These are phyloP conservation scores for Candida hispaniensis DNA, from an alignment of 805 yeast species.

Conservation along the genomic window DNA sequence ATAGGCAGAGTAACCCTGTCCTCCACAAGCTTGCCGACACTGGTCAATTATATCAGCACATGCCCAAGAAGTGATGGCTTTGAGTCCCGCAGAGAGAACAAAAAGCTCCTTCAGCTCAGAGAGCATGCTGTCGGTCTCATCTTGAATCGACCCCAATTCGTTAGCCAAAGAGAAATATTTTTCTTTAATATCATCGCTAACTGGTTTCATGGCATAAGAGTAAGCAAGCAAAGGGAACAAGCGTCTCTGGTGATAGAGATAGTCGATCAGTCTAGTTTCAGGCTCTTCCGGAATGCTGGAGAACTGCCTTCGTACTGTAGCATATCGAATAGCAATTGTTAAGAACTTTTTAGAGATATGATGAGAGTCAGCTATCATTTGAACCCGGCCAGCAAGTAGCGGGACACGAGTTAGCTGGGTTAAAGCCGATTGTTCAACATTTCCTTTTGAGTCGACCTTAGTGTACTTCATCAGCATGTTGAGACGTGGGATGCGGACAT, in stretches of 20 bases:
- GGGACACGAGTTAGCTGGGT: conserved; percentile 88
- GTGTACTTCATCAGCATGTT: conserved; percentile 75
- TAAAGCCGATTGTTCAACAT: conserved; percentile 66
- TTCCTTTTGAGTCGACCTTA: conserved; percentile 56
- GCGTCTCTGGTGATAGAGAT: conserved; percentile 81
- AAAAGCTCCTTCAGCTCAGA: conserved; percentile 64
- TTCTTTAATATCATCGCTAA: conserved; percentile 48
- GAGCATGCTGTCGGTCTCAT: conserved; percentile 37
- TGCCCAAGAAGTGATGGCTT: conserved; percentile 84
- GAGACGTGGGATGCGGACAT: conserved; percentile 73
- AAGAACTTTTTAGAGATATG: conserved; percentile 67
- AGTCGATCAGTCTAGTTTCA: conserved; percentile 71
- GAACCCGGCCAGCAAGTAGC: conserved; percentile 75
- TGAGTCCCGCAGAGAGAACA: conserved; percentile 75
- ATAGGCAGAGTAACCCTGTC: conserved; percentile 89
- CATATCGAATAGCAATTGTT: conserved; percentile 81
- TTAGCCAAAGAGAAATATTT: conserved; percentile 34
- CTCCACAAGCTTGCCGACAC: conserved; percentile 90
- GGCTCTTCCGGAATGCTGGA: conserved; percentile 37
- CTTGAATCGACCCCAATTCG: conserved; percentile 37
- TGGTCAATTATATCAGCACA: conserved; percentile 73
- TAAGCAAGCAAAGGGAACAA: conserved; percentile 72
- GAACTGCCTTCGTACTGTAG: conserved; percentile 84
- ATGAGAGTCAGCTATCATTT: conserved; percentile 79
- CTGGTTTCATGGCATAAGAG: conserved; percentile 65